Evolutionary conservation across 2,329 filamentous ascomycete species (phyloP).

Genomic region (Diaporthe humulicola): DNA sequence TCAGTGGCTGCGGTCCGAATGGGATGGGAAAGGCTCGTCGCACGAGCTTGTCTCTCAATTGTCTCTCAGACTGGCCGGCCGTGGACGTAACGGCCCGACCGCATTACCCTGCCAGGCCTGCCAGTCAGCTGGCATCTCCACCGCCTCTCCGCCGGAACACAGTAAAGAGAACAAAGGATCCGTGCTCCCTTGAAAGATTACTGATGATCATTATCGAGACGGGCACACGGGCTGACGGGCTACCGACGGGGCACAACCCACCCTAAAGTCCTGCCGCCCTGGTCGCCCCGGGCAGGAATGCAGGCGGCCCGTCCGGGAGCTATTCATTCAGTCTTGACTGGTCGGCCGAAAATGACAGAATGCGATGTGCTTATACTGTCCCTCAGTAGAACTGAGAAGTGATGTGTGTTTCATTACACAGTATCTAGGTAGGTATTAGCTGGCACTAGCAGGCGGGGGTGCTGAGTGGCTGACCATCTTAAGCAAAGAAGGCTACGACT

Average conservation of each 20-base stretch:
- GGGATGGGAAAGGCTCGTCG: background rate
- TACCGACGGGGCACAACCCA: background rate
- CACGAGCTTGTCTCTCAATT: background rate
- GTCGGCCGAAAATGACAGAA: background rate
- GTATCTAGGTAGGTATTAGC: background rate
- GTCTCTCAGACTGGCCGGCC: background rate
- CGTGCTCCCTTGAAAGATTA: background rate
- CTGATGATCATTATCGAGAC: background rate
- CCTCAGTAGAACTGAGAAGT: background rate
- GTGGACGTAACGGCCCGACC: background rate
- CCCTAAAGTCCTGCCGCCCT: background rate
- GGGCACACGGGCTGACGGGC: background rate
- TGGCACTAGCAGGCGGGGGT: background rate
- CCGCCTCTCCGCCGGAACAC: too few relatives aligned
- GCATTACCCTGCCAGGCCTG: too few relatives aligned
- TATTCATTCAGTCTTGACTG: background rate
- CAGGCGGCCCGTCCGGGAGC: slow-evolving; percentile 6
- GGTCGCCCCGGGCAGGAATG: slow-evolving; percentile 16
- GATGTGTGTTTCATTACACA: background rate
- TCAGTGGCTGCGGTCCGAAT: background rate
- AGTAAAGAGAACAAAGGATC: background rate
- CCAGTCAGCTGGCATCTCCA: too few relatives aligned
- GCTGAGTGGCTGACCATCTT: background rate
- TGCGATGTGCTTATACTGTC: background rate
- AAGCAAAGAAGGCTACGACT: too few relatives aligned